A percentile compares a stretch with the other conserved stretches of the same genome.
phyloP scores from a whole-genome alignment of 257 asterid genomes.

The Echium plantagineum region DNA sequence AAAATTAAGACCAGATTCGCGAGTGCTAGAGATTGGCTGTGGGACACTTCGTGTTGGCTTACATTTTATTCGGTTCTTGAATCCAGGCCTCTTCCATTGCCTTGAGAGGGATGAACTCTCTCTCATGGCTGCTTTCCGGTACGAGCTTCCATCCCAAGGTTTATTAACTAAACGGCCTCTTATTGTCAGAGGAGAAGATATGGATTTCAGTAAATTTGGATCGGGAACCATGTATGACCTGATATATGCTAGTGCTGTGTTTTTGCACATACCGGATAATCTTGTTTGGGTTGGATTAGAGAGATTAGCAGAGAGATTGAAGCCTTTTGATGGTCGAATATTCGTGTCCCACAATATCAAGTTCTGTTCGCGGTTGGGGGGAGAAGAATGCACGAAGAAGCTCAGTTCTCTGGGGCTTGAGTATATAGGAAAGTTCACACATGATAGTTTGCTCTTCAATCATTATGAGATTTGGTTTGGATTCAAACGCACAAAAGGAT shows the following conservation, averaged over 20 bases:
- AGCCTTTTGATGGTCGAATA: constrained; percentile 66
- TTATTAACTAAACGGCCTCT: constrained; percentile 67
- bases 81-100: constrained; percentile 64
- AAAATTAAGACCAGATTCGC: constrained; percentile 40
- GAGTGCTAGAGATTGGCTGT: constrained; percentile 90
- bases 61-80: constrained; percentile 73
- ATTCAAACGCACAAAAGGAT: constrained; percentile 49
- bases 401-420: constrained; percentile 54
- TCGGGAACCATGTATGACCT: constrained; percentile 38
- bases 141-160: constrained; percentile 95
- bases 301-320: constrained; percentile 47
- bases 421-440: constrained; percentile 68
- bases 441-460: constrained; percentile 88
- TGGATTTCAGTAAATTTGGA: constrained; percentile 78
- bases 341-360: constrained; percentile 86
- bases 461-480: constrained; percentile 93
- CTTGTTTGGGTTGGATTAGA: constrained; percentile 88
- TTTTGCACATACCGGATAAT: constrained; percentile 85
- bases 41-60: constrained; percentile 95
- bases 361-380: constrained; percentile 88
- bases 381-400: constrained; percentile 79
- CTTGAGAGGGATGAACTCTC: constrained; percentile 94
- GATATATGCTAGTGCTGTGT: constrained; percentile 92
- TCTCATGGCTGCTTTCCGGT: constrained; percentile 78
- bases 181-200: constrained; percentile 81